These are phyloP conservation scores for Colletotrichum sp. DNA, from an alignment of 2,329 filamentous ascomycete species.

Conservation along the genomic window DNA sequence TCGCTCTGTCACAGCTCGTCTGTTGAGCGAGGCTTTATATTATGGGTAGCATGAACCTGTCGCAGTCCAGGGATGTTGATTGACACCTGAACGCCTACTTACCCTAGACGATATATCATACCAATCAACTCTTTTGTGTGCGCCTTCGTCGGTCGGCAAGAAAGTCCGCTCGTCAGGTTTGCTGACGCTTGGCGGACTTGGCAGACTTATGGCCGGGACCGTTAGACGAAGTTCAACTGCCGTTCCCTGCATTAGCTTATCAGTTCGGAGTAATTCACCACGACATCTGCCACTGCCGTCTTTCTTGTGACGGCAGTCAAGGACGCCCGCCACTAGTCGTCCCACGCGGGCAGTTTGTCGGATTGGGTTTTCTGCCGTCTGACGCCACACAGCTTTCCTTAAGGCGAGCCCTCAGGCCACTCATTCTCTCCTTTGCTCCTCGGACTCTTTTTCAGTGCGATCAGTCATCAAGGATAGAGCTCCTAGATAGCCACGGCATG, in stretches of 20 bases:
- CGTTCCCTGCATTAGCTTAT: not conserved
- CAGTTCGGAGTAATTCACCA: not conserved
- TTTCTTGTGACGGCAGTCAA: not conserved
- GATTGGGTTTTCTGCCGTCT: not conserved
- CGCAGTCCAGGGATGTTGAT: not conserved
- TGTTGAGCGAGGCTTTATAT: not conserved
- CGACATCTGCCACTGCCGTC: not conserved
- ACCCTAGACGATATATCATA: not conserved
- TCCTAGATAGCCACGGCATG: not conserved
- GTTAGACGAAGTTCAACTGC: not conserved
- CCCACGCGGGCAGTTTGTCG: not conserved
- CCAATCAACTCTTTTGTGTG: not conserved
- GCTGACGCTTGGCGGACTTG: not conserved
- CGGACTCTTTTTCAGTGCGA: fast-evolving
- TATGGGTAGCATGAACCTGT: not conserved
- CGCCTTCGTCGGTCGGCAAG: fast-evolving
- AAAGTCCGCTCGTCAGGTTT: not conserved
- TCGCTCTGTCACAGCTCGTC: not conserved
- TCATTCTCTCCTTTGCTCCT: not conserved
- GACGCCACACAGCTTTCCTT: not conserved
- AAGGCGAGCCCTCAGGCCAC: not conserved
- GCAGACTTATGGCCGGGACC: not conserved
- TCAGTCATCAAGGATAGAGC: fast-evolving
- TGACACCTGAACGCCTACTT: not conserved
- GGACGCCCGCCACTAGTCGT: not conserved